Conservation (phyloP, 2,329 filamentous ascomycete species). For the Cladosporium sp. region DNA sequence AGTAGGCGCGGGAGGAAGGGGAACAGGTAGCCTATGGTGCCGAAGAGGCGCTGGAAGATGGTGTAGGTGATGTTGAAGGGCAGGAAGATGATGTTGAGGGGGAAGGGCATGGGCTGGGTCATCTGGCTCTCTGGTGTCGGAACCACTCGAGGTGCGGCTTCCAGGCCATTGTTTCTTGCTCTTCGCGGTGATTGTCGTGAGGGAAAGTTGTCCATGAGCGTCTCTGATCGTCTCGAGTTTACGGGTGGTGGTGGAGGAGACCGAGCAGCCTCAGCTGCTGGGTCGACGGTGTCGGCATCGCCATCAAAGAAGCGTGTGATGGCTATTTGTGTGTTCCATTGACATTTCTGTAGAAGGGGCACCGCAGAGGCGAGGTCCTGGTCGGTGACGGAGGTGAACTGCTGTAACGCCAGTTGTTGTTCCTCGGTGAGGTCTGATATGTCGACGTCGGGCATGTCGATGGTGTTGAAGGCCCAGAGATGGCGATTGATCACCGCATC, state of each 20-base stretch:
- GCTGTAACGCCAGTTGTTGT: slow-evolving; percentile 81
- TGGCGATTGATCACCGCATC: background rate
- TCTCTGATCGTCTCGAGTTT: slow-evolving; percentile 65
- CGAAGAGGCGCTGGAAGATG: slow-evolving; percentile 64
- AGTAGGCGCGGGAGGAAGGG: slow-evolving; percentile 71
- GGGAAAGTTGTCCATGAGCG: slow-evolving; percentile 56
- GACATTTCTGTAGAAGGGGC: slow-evolving; percentile 73
- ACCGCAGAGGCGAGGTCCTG: slow-evolving; percentile 74
- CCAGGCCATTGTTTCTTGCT: slow-evolving; percentile 43
- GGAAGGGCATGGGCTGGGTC: slow-evolving; percentile 65
- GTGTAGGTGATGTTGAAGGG: slow-evolving; percentile 77
- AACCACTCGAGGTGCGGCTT: slow-evolving; percentile 77
- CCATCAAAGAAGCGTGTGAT: slow-evolving; percentile 98
- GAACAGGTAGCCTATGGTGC: slow-evolving; percentile 71
- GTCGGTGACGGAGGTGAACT: slow-evolving; percentile 83
- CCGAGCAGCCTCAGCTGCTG: slow-evolving; percentile 69
- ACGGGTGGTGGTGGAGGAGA: slow-evolving; percentile 55
- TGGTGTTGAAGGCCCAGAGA: slow-evolving; percentile 18
- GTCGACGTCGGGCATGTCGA: slow-evolving; percentile 47
- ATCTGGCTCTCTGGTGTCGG: slow-evolving; percentile 65
- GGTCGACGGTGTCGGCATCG: slow-evolving; percentile 82
- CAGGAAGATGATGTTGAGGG: slow-evolving; percentile 73
- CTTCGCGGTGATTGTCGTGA: slow-evolving; percentile 26
- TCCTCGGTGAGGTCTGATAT: slow-evolving; percentile 66
- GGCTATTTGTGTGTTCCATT: slow-evolving; percentile 98